These are phyloP conservation scores for Scorias spongiosa DNA, from an alignment of 2,329 filamentous ascomycete species.

Conservation along the genomic window DNA sequence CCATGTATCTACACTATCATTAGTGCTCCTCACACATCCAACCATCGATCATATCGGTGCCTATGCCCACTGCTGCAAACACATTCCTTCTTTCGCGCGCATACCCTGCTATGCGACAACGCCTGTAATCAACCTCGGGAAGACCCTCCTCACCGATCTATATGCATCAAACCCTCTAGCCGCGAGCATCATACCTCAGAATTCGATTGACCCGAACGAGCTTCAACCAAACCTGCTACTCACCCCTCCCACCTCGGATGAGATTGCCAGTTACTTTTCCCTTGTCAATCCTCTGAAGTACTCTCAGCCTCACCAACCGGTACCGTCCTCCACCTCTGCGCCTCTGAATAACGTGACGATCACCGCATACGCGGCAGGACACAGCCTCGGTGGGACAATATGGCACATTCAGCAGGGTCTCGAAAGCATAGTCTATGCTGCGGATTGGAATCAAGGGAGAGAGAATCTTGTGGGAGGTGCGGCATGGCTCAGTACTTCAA, in stretches of 20 bases:
- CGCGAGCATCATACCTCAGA: conserved; percentile 57
- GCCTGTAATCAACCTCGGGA: conserved; percentile 83
- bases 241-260: conserved; percentile 62
- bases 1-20: conserved; percentile 78
- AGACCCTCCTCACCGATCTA: conserved; percentile 78
- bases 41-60: conserved; percentile 84
- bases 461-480: conserved; percentile 91
- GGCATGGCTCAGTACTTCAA: conserved; percentile 77
- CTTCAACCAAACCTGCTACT: conserved; percentile 40
- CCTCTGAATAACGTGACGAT: conserved; percentile 83
- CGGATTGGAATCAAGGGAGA: conserved; percentile 95
- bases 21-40: conserved; percentile 88
- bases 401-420: conserved; percentile 97
- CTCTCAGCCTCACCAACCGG: conserved; percentile 84
- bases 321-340: conserved; percentile 73
- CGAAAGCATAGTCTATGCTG: conserved; percentile 92
- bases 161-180: conserved; percentile 84
- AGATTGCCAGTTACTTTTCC: conserved; percentile 85
- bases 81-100: conserved; percentile 78
- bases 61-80: conserved; percentile 92
- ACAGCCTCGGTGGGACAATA: conserved; percentile 91
- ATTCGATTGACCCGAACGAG: conserved; percentile 30
- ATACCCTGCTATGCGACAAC: conserved; percentile 91
- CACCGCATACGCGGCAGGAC: conserved; percentile 91
- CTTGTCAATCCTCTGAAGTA: conserved; percentile 88